Base-by-base conservation (phyloP, 805 yeast species). In the Candida lessepsii region DNA sequence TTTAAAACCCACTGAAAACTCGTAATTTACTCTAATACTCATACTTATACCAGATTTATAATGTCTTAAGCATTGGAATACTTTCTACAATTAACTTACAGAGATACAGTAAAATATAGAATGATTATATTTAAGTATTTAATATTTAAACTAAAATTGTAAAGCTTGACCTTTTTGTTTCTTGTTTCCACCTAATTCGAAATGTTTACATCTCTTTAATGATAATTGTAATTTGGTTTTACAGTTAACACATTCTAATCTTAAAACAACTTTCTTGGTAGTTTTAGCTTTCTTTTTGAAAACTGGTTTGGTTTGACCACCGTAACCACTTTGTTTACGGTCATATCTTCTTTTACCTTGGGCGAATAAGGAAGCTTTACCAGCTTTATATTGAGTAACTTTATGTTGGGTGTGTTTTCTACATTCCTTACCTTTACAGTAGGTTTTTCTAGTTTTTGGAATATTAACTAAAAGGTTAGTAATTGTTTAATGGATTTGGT, bases 261-360 rank as follows among this genome's bases (percentile, higher is more conserved):
- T 91, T 71, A 93, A 85, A 58, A 93, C 99, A 73, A 93, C 96
- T 86, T 93, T 93, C 89, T 93, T 93, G 82, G 99, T 93, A 63
- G 98, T 93, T 89, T 93, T 93, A 66, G 99, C 99, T 78, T 93
- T 93, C 87, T 93, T 93, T 86, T 89, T 98, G 97, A 93, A 93
- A 78, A 93, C 85, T 71, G 83, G 99, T 83, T 89, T 93, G 78
- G 99, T 93, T 81, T 93, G 99, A 87, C 99, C 99, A 87, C 99
- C 99, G 80, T 82, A 93, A 89, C 99, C 99, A 66, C 86, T 72
- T 81, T 93, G 99, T 79, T 93, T 93, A 80, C 99, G 96, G 91
- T 93, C 99, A 81, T 93, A 93, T 83, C 99, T 90, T 83, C 99
- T 89, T 91, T 95, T 93, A 85, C 99, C 99, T 81, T 93, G 98